phyloP scores from a whole-genome alignment of 2,329 filamentous ascomycete genomes.

The Calonectria honghensis region DNA sequence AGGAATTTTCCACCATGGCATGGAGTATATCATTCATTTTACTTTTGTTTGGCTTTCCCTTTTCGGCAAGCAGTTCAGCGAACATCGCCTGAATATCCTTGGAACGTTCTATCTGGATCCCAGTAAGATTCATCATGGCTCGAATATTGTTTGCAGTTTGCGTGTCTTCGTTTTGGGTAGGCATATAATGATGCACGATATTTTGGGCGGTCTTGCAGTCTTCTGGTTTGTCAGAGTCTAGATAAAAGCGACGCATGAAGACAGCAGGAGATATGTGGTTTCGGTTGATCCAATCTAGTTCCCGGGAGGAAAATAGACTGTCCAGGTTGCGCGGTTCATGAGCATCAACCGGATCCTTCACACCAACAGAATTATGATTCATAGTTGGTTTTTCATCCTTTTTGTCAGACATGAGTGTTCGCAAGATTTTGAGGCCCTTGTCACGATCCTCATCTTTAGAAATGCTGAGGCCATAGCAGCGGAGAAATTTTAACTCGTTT shows the following conservation, averaged over 20 bases:
- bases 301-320: neutral
- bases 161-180: neutral
- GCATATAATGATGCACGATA: neutral
- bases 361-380: neutral
- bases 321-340: neutral
- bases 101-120: neutral
- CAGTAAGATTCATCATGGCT: neutral
- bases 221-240: neutral
- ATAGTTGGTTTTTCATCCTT: neutral
- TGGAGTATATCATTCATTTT: neutral
- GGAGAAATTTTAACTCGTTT: conserved; percentile 60
- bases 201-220: neutral
- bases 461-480: conserved; percentile 56
- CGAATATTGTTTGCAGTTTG: neutral
- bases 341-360: neutral
- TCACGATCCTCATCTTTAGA: conserved; percentile 61
- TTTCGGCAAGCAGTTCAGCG: neutral
- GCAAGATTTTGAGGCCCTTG: conserved; percentile 51
- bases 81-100: neutral
- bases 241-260: neutral
- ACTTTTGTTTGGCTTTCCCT: neutral
- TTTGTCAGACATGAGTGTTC: neutral
- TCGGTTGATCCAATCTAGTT: neutral
- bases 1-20: neutral
- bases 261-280: neutral